Base-by-base conservation (phyloP, 345 rosid genomes). In the Abelmoschus esculentus region DNA sequence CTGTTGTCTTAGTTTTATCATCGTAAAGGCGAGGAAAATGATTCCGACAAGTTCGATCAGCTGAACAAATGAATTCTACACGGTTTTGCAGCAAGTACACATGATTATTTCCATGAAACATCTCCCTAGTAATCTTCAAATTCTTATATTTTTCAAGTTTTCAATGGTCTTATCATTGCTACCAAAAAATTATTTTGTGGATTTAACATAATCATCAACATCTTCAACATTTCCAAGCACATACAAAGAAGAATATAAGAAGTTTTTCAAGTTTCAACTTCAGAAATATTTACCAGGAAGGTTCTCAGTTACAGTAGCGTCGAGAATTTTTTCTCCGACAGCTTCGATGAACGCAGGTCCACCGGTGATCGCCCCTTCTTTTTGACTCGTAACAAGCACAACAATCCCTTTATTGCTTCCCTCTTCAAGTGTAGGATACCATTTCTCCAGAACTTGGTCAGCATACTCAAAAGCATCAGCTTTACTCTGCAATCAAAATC, bases 381-480 rank as follows among this genome's bases (percentile, higher is more conserved):
- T 93, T 75, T 93, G 97, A 67, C 95, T 91, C 26, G 98, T 91
- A 56, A 93, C 82, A 53, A 93, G 87, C 67, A 93, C 97, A 60
- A 89, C 95, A 72, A 89, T 89, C 50, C 98, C 98, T 70, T 91
- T 93, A 63, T 86, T 88, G 77, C 72, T 93, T 19, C 96, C 98
- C 26, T 88, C 89, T 83, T 93, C 97, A 58, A 93, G 75, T 0
- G 88, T 78, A 13, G 98, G 98, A 79, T 91, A 93, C 98, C 98
- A 93, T 59, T 77, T 81, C 82, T 93, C 98, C 72, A 93, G 77
- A 44, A 93, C 92, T 81, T 89, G 97, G 77, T 93, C 98, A 70
- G 98, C 97, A 73, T 86, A 93, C 89, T 93, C 98, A 65, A 91
- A 93, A 19, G 98, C 98, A 87, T 93, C 98, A 73, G 98, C 98